A percentile compares a stretch with the other conserved stretches of the same genome.
phyloP scores from a whole-genome alignment of 345 rosid genomes.

The Turnera subulata region DNA sequence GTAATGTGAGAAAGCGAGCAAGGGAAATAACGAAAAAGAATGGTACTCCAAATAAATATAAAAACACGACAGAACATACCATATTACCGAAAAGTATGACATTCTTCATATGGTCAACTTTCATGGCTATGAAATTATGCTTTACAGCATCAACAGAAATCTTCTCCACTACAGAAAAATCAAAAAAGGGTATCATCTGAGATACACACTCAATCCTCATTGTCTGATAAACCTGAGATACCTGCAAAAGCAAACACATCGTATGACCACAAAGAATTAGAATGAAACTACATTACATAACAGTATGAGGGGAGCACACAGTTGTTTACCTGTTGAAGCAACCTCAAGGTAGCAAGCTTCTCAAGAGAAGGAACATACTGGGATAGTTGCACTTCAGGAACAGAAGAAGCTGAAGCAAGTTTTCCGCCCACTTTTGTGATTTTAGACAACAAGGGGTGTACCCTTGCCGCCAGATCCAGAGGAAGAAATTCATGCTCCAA shows the following conservation, averaged over 20 bases:
- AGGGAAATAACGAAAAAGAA: not conserved
- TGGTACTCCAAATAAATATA: too few species aligned
- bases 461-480: constrained; percentile 73
- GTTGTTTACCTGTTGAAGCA: constrained; percentile 79
- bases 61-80: constrained; percentile 41
- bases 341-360: constrained; percentile 79
- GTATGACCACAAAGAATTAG: constrained; percentile 1
- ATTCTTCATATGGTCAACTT: constrained; percentile 84
- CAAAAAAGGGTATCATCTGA: constrained; percentile 84
- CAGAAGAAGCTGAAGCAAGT: constrained; percentile 81
- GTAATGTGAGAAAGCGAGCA: not conserved
- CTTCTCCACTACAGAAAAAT: constrained; percentile 79
- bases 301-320: not conserved
- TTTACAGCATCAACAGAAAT: constrained; percentile 92
- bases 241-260: constrained; percentile 42
- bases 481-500: constrained; percentile 90
- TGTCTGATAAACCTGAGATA: constrained; percentile 79
- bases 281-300: not conserved
- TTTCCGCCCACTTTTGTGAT: constrained; percentile 88
- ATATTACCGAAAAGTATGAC: constrained; percentile 54
- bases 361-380: constrained; percentile 81
- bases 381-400: constrained; percentile 83
- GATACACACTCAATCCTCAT: constrained; percentile 76
- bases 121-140: constrained; percentile 71
- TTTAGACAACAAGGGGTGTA: constrained; percentile 68